Percentiles rank a stretch among this genome's conserved stretches.
These are phyloP conservation scores for Schizochytrium sp. DNA, from an alignment of 108 stramenopile species.

Conservation along the genomic window DNA sequence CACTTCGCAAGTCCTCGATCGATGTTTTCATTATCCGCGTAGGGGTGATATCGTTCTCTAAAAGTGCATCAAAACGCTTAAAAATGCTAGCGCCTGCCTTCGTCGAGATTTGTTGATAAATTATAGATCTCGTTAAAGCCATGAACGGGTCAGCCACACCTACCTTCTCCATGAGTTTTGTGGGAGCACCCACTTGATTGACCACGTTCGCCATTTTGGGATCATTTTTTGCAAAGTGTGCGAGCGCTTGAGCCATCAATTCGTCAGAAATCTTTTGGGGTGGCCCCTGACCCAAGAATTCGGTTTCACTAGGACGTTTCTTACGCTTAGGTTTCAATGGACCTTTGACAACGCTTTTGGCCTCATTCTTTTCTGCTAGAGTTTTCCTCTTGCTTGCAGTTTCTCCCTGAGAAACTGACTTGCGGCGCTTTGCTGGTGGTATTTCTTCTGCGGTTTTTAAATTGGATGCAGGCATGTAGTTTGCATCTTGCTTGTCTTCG, in stretches of 20 bases:
- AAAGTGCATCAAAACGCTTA: neutral
- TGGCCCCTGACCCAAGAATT: neutral
- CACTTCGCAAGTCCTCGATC: neutral
- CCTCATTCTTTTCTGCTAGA: neutral
- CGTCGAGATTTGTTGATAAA: constrained; percentile 14
- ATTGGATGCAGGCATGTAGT: no score
- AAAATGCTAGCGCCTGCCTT: constrained; percentile 46
- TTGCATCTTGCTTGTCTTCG: no score
- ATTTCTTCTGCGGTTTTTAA: no score
- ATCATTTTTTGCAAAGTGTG: constrained; percentile 12
- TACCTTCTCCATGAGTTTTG: constrained; percentile 24
- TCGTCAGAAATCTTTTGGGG: constrained; percentile 2
- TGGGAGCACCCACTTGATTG: constrained; percentile 10
- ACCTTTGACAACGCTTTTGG: neutral
- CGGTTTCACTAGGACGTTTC: neutral
- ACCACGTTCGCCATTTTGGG: constrained; percentile 43
- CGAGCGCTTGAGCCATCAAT: constrained; percentile 22
- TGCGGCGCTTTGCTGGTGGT: no score
- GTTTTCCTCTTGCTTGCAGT: no score
- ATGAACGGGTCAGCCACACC: neutral
- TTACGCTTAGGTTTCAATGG: constrained; percentile 15
- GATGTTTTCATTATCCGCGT: neutral
- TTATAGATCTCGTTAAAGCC: neutral
- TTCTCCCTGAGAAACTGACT: no score
- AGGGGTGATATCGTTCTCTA: neutral